Evolutionary conservation across 306 rosid species (phyloP).

Genomic region (Dalbergia cultrata): DNA sequence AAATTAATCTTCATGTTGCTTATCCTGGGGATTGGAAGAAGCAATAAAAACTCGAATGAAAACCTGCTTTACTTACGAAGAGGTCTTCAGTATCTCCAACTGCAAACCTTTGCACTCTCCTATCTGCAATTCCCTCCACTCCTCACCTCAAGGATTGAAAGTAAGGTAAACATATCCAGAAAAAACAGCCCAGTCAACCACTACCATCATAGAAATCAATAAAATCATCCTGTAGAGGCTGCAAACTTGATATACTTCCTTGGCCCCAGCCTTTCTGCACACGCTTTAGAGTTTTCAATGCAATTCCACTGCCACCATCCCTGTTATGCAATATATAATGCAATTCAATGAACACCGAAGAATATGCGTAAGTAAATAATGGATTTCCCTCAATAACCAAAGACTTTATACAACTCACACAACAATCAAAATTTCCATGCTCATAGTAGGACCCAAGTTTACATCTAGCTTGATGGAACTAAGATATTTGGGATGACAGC

Average conservation of each 20-base stretch:
- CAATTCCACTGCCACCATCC: constrained; percentile 77
- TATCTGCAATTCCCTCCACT: constrained; percentile 8
- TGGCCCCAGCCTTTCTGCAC: constrained; percentile 93
- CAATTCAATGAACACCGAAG: background rate
- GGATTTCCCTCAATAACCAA: constrained; percentile 10
- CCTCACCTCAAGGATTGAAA: constrained; percentile 5
- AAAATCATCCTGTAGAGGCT: constrained; percentile 54
- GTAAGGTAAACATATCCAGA: constrained; percentile 15
- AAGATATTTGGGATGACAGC: constrained; percentile 25
- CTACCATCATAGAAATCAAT: constrained; percentile 64
- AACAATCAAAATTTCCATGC: constrained; percentile 23
- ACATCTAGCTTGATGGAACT: constrained; percentile 41
- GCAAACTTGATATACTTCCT: constrained; percentile 64
- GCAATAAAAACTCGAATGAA: background rate
- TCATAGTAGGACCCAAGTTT: constrained; percentile 29
- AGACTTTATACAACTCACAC: constrained; percentile 25
- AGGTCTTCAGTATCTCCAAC: constrained; percentile 37
- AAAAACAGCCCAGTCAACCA: constrained; percentile 25
- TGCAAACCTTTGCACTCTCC: constrained; percentile 31
- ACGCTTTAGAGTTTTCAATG: constrained; percentile 74
- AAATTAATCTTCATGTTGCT: constrained; percentile 21
- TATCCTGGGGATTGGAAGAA: constrained; percentile 35
- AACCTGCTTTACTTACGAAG: constrained; percentile 34
- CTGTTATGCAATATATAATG: constrained; percentile 52
- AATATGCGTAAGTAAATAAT: constrained; percentile 22